These are phyloP conservation scores for Septoria petroselini DNA, from an alignment of 2,329 filamentous ascomycete genomes.

Conservation along the genomic window DNA sequence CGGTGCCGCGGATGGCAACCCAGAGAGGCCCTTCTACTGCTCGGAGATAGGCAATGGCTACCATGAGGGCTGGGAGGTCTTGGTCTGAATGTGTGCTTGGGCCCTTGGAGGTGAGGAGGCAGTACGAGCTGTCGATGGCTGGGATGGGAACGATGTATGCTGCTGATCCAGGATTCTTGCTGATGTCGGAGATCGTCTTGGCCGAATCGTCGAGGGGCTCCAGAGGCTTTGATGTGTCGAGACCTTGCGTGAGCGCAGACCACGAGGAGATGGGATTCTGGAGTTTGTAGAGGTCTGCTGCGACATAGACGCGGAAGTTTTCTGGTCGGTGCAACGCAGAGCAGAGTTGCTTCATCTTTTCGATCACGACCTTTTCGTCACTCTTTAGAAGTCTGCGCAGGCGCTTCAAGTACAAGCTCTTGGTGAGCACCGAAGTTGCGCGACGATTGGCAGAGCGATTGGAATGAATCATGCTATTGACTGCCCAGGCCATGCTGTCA, in stretches of 20 bases:
- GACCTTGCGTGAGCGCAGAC: conserved; percentile 59
- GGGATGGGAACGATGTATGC: conserved; percentile 85
- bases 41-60: conserved; percentile 87
- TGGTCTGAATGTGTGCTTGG: conserved; percentile 73
- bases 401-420: conserved; percentile 80
- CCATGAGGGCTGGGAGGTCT: conserved; percentile 75
- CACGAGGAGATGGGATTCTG: conserved; percentile 73
- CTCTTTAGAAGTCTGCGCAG: conserved; percentile 75
- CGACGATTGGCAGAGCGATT: conserved; percentile 72
- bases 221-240: conserved; percentile 56
- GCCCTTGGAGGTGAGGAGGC: conserved; percentile 70
- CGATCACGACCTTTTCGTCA: conserved; percentile 71
- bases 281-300: conserved; percentile 74
- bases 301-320: conserved; percentile 82
- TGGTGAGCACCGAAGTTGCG: conserved; percentile 78
- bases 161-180: conserved; percentile 69
- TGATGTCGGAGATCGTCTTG: conserved; percentile 71
- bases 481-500: conserved; percentile 59
- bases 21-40: conserved; percentile 91
- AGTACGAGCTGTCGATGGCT: conserved; percentile 88
- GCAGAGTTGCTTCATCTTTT: conserved; percentile 74
- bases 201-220: conserved; percentile 68
- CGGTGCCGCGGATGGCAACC: conserved; percentile 87
- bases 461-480: conserved; percentile 75
- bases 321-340: conserved; percentile 73